Base-by-base conservation (phyloP, 768 basidiomycete genomes). In the Trametes meyenii region DNA sequence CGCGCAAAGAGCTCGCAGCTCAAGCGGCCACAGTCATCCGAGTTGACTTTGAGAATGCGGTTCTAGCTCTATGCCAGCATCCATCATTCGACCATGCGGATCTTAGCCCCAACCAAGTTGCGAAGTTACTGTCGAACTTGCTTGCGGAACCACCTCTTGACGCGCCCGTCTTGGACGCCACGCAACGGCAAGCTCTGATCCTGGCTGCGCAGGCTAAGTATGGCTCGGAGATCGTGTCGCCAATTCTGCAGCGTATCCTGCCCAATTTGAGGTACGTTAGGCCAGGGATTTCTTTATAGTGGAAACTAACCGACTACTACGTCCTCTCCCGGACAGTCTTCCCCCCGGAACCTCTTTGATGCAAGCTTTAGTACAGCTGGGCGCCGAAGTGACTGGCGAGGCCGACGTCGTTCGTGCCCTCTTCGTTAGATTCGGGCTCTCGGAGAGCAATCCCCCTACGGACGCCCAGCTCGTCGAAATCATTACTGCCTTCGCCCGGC, bases 21-120 rank as follows among this genome's bases (percentile, higher is more conserved):
- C 82, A 85, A 65, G 92, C 93, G 13, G 75, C 80, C 26, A 80
- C 80, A 58, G 81, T 94, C 62, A 82, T 94, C 66, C 89, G 87
- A 50, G 71, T 80, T 58, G 90, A 93, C 63, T 94, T 94, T 68
- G 92, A 93, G 70, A 87, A 86, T 60, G 91, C 91, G 4, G 80
- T 87, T 17, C 73, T 89, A 58, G 83, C 89, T 19, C 77, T 94
- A 50, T 90, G 88, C 72, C 90, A 91, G 67, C 87, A 85, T 51
- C 88, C 90, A 13, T 87, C 87, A 42, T 91, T 92, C 69, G 93
- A 94, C 73, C 85, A 89, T 69, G 87, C 87, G 45, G 90, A 92
- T 73, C 79, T 94, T 61, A 83, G 84, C 21, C 85, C 88, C 13
- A 79, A 81, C 49, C 92, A 93, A 69, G 79, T 92, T 61, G 82